A percentile compares a stretch with the other conserved stretches of the same genome.
Evolutionary conservation across 805 yeast species (phyloP).

Genomic region (Wickerhamia fluorescens): DNA sequence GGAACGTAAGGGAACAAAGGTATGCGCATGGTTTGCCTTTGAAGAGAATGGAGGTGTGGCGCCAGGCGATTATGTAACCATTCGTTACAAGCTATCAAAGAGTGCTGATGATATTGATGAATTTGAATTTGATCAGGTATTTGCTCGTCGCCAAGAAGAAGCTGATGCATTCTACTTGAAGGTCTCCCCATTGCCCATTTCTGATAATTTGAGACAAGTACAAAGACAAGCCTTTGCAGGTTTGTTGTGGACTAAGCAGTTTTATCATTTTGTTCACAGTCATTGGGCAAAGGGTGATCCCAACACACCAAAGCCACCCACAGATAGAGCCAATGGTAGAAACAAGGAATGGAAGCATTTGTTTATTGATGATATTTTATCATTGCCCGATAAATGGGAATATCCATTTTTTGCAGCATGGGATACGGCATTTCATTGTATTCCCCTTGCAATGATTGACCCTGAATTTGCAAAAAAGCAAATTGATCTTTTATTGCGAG

Average conservation of each 20-base stretch:
- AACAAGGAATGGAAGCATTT: constrained; percentile 85
- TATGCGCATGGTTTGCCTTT: constrained; percentile 78
- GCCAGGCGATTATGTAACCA: constrained; percentile 78
- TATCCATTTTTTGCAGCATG: constrained; percentile 95
- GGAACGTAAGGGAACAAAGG: constrained; percentile 65
- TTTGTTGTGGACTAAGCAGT: constrained; percentile 88
- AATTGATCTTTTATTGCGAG: constrained; percentile 77
- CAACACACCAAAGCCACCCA: constrained; percentile 62
- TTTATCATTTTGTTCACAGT: constrained; percentile 76
- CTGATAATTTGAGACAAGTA: constrained; percentile 70
- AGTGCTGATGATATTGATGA: constrained; percentile 51
- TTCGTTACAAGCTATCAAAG: constrained; percentile 65
- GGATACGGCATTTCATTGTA: constrained; percentile 94
- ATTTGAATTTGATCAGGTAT: constrained; percentile 60
- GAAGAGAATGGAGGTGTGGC: constrained; percentile 74
- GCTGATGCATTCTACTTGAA: constrained; percentile 93
- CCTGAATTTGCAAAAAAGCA: constrained; percentile 89
- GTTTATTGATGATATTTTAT: constrained; percentile 79
- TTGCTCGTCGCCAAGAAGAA: constrained; percentile 70
- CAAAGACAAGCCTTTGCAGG: constrained; percentile 96
- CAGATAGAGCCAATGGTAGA: constrained; percentile 78
- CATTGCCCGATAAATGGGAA: constrained; percentile 94
- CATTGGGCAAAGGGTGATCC: constrained; percentile 90
- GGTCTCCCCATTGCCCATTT: constrained; percentile 75
- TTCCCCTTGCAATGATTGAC: constrained; percentile 89